Evolutionary conservation across 192 early-diverging fungal genomes (phyloP).

Genomic region (Lobosporangium transversale): DNA sequence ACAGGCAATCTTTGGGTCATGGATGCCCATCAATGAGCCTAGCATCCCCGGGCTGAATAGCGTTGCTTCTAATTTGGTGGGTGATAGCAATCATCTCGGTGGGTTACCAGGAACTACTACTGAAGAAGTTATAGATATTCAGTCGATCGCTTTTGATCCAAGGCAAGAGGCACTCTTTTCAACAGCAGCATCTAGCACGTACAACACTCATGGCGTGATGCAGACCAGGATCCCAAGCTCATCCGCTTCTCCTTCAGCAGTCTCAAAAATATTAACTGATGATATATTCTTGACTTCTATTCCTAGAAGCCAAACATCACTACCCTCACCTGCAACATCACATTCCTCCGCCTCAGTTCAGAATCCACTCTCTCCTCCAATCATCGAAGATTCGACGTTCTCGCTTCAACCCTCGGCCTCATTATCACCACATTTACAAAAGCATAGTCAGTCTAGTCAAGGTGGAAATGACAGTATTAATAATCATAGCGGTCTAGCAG

Average conservation of each 20-base stretch:
- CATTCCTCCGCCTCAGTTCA: background rate
- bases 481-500: background rate
- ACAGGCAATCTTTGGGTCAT: background rate
- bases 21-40: background rate
- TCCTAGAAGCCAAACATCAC: background rate
- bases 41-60: background rate
- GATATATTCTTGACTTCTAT: constrained; percentile 31
- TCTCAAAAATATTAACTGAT: background rate
- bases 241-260: background rate
- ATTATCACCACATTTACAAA: constrained; percentile 7
- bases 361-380: background rate
- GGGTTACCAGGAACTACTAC: background rate
- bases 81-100: background rate
- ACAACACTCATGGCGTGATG: background rate
- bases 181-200: constrained; percentile 24
- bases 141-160: constrained; percentile 31
- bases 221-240: background rate
- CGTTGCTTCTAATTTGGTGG: background rate
- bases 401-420: constrained; percentile 1
- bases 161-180: constrained; percentile 35
- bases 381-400: background rate
- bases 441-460: background rate
- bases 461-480: background rate
- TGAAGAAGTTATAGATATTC: constrained; percentile 30
- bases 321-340: constrained; percentile 15